These are phyloP conservation scores for Geotrichum macrosporum DNA, from an alignment of 1,139 yeast genomes.

Conservation along the genomic window DNA sequence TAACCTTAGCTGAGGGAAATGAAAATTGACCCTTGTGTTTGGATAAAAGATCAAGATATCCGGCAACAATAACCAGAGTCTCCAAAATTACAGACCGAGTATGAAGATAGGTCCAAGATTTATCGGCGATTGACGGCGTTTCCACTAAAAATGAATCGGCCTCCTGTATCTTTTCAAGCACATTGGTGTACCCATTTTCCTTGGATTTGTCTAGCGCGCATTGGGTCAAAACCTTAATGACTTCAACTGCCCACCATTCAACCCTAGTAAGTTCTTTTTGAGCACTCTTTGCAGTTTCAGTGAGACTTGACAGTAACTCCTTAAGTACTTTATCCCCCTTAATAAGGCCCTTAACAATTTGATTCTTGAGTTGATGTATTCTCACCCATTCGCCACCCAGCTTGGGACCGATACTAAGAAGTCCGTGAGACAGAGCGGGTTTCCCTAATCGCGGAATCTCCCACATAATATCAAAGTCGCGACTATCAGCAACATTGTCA, in stretches of 20 bases:
- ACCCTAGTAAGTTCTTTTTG: constrained; percentile 30
- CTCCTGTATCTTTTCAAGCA: constrained; percentile 16
- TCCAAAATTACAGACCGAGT: constrained; percentile 33
- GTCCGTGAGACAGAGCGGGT: constrained; percentile 20
- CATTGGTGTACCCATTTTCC: constrained; percentile 19
- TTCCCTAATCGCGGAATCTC: constrained; percentile 22
- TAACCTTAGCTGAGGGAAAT: constrained; percentile 19
- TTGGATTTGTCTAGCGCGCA: constrained; percentile 23
- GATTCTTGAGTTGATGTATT: constrained; percentile 26
- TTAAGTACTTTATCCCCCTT: constrained; percentile 24
- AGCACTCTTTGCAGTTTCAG: constrained; percentile 2
- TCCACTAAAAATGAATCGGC: constrained; percentile 13
- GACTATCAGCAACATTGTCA: constrained; percentile 28
- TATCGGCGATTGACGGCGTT: background rate
- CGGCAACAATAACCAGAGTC: constrained; percentile 29
- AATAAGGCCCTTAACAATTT: constrained; percentile 27
- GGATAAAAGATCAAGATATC: constrained; percentile 27
- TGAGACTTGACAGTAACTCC: constrained; percentile 12
- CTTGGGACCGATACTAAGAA: constrained; percentile 28
- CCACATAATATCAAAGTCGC: constrained; percentile 34
- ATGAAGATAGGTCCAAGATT: constrained; percentile 35
- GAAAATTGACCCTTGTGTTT: constrained; percentile 24
- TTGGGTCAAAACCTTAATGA: constrained; percentile 25
- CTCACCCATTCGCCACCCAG: constrained; percentile 29
- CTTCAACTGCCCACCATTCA: constrained; percentile 39